Evolutionary conservation across 2,329 filamentous ascomycete genomes (phyloP).

Genomic region (Macrophomina tecta): DNA sequence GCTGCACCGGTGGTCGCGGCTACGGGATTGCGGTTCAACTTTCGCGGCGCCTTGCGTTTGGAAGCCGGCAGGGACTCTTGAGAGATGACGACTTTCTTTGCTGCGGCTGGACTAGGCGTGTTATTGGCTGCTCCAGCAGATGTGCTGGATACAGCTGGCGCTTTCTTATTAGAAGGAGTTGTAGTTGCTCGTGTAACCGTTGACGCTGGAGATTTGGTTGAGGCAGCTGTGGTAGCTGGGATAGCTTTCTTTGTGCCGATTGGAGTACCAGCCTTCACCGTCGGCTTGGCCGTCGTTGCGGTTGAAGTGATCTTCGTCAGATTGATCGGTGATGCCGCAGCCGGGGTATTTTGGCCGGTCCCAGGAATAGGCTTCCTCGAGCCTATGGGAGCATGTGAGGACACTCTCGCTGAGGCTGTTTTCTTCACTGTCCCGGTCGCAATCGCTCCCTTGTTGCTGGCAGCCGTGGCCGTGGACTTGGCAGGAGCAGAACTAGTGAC

Average conservation of each 20-base stretch:
- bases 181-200: conserved; percentile 29
- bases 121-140: background rate
- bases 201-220: conserved; percentile 18
- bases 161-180: conserved; percentile 36
- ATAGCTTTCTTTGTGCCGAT: conserved; percentile 16
- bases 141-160: conserved; percentile 28
- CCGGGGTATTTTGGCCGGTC: conserved; percentile 33
- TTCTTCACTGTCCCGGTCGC: conserved; percentile 7
- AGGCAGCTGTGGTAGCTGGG: conserved; percentile 7
- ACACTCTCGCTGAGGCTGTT: conserved; percentile 22
- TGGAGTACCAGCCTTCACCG: background rate
- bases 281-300: conserved; percentile 4
- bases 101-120: conserved; percentile 34
- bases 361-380: conserved; percentile 33
- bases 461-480: conserved; percentile 21
- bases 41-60: conserved; percentile 4
- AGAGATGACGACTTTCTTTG: conserved; percentile 40
- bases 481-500: conserved; percentile 30
- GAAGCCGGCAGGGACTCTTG: conserved; percentile 23
- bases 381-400: conserved; percentile 35
- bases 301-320: conserved; percentile 14
- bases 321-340: conserved; percentile 24
- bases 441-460: background rate
- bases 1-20: conserved; percentile 42
- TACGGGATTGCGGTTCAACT: conserved; percentile 29